Base-by-base conservation (phyloP, 371 early-diverging fungal species). In the Fennellomyces sp. region DNA sequence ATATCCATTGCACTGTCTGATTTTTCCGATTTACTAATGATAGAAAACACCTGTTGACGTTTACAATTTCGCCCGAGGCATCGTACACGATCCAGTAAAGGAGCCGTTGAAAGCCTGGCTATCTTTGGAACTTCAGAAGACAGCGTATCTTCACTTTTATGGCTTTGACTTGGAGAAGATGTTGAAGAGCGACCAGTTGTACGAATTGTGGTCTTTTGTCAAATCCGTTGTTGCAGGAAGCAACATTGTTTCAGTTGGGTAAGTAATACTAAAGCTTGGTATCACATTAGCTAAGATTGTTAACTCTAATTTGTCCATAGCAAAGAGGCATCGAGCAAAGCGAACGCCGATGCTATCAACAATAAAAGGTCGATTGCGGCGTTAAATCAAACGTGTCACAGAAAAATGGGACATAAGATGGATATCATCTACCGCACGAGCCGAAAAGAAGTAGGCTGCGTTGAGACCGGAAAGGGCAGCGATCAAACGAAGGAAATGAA, bases 301-400 rank as follows among this genome's bases (percentile, higher is more conserved):
- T 50, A 27, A 11, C 17, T 50, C 1, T 23, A 15, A 28, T 50
- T 50, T 30, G 7, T 3, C 23, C 4, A 26, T 52, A 64, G 64
- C 29, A 64, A 64, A 19, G 58, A 58, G 23, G 36, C 35, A n/a
- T 33, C 47, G 17, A 58, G 64, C 41, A 23, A 17, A 4, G 59
- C 59, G 10, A 64, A 64, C 38, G 35, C 54, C n/a, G 13, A 27
- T 1, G 64, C 50, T 8, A 19, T 4, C 3, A 59, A 64, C 30
- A 15, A 13, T 5, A 64, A 64, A 30, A 11, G 64, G 12, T 41
- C 15, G 15, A 13, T 58, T 2, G 53, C 64, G 0, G 64, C 59
- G 2, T 29, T 64, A 12, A 56, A 54, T 11, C 49, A 19, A 13
- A 29, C 54, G 17, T 23, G 11, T 17, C 27, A 47, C 23, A 23